Conservation (phyloP, 345 rosid genomes). For the Citrus glauca region DNA sequence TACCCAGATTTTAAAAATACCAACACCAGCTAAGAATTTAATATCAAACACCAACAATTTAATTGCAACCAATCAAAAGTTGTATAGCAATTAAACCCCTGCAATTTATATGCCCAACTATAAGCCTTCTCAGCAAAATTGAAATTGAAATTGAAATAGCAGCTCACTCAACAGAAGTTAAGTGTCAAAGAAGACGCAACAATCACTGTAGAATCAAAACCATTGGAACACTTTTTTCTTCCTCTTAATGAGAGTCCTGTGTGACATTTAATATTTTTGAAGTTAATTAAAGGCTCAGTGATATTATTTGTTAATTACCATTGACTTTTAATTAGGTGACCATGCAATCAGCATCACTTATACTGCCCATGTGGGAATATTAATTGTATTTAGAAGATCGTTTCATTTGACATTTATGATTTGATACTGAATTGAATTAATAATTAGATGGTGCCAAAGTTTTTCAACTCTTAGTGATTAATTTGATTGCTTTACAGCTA, state of each 20-base stretch:
- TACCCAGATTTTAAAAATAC: constrained; percentile 21
- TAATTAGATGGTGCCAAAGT: neutral
- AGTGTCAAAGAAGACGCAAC: constrained; percentile 28
- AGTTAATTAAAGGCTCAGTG: neutral
- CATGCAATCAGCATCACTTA: neutral
- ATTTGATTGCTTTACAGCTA: constrained; percentile 5
- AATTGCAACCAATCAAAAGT: constrained; percentile 54
- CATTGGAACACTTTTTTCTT: neutral
- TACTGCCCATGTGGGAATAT: constrained; percentile 15
- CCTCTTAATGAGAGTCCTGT: neutral
- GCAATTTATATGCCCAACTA: constrained; percentile 20
- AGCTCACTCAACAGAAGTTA: constrained; percentile 22
- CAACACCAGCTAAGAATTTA: constrained; percentile 51
- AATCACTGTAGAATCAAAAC: neutral
- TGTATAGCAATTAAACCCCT: constrained; percentile 22
- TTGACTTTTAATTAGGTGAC: constrained; percentile 1
- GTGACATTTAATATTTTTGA: neutral
- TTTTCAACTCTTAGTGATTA: neutral
- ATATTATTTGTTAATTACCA: neutral
- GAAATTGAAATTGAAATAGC: constrained; percentile 12
- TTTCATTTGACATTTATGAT: constrained; percentile 16
- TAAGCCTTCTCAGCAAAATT: constrained; percentile 7
- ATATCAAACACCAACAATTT: constrained; percentile 55
- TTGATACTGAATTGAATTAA: constrained; percentile 5
- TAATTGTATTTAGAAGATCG: constrained; percentile 15